Percentiles rank a stretch among this genome's conserved stretches.
These are phyloP conservation scores for Lipomyces orientalis DNA, from an alignment of 805 yeast species.

Conservation along the genomic window DNA sequence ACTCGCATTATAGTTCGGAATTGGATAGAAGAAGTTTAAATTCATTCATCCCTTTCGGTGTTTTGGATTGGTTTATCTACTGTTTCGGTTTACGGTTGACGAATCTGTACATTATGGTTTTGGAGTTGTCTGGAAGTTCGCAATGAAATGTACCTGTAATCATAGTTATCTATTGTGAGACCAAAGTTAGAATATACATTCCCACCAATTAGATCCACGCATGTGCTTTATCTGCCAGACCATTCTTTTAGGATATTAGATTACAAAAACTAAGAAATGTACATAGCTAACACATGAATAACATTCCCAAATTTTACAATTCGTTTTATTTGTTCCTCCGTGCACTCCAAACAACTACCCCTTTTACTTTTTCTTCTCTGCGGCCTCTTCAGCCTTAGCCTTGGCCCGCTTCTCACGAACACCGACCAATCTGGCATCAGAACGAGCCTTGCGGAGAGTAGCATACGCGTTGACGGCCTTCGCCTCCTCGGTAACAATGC, in stretches of 20 bases:
- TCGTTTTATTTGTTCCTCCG: not conserved
- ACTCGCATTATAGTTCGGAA: conserved; percentile 22
- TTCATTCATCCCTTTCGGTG: not conserved
- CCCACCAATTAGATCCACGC: not conserved
- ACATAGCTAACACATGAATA: conserved; percentile 9
- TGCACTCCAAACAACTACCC: not conserved
- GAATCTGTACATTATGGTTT: not conserved
- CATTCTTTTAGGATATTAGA: conserved; percentile 5
- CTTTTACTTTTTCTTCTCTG: conserved; percentile 95
- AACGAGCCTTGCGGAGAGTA: conserved; percentile 94
- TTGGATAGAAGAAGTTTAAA: conserved; percentile 23
- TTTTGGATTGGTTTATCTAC: not conserved
- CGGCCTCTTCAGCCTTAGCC: conserved; percentile 93
- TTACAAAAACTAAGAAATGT: conserved; percentile 20
- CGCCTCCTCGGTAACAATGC: conserved; percentile 77
- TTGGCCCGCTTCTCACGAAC: conserved; percentile 97
- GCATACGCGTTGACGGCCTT: conserved; percentile 83
- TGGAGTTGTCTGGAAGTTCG: not conserved
- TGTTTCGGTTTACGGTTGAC: not conserved
- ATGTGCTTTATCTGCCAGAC: conserved; percentile 1
- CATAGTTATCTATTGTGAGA: not conserved
- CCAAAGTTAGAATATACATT: not conserved
- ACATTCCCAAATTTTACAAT: conserved; percentile 18
- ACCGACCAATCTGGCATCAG: conserved; percentile 93
- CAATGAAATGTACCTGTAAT: not conserved